Conservation (phyloP, 2,329 filamentous ascomycete species). For the Tolypocladium sp. region DNA sequence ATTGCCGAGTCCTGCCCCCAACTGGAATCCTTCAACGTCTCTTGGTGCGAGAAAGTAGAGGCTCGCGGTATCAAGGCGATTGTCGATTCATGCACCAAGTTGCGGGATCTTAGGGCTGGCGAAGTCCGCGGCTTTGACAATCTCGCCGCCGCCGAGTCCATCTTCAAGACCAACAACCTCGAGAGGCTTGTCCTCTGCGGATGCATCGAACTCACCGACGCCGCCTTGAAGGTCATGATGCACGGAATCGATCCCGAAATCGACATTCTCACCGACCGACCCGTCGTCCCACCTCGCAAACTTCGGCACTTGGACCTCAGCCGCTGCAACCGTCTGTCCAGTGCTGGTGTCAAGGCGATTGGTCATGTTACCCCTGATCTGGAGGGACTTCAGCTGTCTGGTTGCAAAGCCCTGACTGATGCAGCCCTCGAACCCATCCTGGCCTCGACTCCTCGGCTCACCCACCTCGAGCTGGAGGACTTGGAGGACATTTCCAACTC, state of each 20-base stretch:
- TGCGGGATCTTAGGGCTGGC: slow-evolving; percentile 73
- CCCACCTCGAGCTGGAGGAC: slow-evolving; percentile 85
- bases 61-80: slow-evolving; percentile 66
- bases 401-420: slow-evolving; percentile 67
- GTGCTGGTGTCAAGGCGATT: slow-evolving; percentile 59
- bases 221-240: slow-evolving; percentile 63
- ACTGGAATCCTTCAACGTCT: slow-evolving; percentile 79
- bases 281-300: slow-evolving; percentile 67
- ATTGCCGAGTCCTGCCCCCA: slow-evolving; percentile 73
- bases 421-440: slow-evolving; percentile 63
- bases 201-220: slow-evolving; percentile 69
- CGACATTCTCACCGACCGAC: slow-evolving; percentile 68
- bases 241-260: slow-evolving; percentile 69
- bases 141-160: slow-evolving; percentile 57
- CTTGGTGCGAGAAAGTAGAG: slow-evolving; percentile 85
- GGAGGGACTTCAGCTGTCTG: slow-evolving; percentile 74
- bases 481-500: slow-evolving; percentile 67
- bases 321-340: slow-evolving; percentile 66
- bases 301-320: slow-evolving; percentile 81
- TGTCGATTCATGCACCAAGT: slow-evolving; percentile 59
- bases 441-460: slow-evolving; percentile 65
- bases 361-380: slow-evolving; percentile 68
- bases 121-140: slow-evolving; percentile 77
- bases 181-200: slow-evolving; percentile 76
- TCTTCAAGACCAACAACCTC: slow-evolving; percentile 74